These are phyloP conservation scores for Atkinsonella texensis DNA, from an alignment of 2,329 filamentous ascomycete species.

Conservation along the genomic window DNA sequence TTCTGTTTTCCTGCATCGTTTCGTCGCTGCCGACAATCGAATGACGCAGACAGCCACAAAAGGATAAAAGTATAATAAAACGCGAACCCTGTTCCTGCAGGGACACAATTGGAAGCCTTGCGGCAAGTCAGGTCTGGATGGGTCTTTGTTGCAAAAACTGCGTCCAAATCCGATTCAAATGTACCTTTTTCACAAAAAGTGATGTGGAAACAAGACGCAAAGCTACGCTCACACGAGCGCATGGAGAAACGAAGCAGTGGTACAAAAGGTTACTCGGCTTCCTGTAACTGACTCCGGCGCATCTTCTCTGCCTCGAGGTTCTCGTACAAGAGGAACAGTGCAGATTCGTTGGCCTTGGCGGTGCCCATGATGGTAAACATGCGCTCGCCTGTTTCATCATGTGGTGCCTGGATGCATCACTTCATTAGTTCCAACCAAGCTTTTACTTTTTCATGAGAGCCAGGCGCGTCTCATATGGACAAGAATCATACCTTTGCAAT, in stretches of 20 bases:
- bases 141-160: conserved; percentile 26
- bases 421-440: not conserved
- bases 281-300: conserved; percentile 72
- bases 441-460: not conserved
- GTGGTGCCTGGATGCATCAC: conserved; percentile 49
- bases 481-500: conserved; percentile 64
- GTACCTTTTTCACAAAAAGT: conserved; percentile 16
- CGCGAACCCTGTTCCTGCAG: conserved; percentile 30
- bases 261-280: conserved; percentile 32
- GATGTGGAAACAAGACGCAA: conserved; percentile 16
- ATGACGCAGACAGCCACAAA: not conserved
- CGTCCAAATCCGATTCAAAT: conserved; percentile 40
- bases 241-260: conserved; percentile 3
- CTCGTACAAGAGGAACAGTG: conserved; percentile 92
- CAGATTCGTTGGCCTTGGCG: conserved; percentile 86
- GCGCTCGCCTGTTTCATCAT: conserved; percentile 93
- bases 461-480: not conserved
- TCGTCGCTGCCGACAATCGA: not conserved
- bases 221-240: conserved; percentile 16
- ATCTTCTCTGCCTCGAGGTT: conserved; percentile 99
- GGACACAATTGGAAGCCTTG: conserved; percentile 41
- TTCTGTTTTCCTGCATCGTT: not conserved
- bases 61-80: not conserved
- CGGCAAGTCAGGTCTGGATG: conserved; percentile 51
- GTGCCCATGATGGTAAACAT: conserved; percentile 99